Conservation (phyloP, 805 yeast species). For the Cyberlindnera mrakii region DNA sequence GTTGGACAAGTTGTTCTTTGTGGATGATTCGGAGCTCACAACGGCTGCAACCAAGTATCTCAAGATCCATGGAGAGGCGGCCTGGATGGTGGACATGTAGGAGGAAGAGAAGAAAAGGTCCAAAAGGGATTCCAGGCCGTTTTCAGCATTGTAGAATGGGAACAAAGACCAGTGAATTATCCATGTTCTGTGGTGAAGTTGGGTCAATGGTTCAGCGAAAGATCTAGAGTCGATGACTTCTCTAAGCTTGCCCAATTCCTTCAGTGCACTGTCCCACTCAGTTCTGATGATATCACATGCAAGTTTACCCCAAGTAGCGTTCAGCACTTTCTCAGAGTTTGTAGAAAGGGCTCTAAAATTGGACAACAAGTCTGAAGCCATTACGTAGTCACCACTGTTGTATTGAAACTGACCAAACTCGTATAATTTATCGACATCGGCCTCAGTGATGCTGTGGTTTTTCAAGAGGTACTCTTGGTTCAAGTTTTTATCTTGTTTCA, state of each 20-base stretch:
- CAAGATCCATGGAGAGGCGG: constrained; percentile 65
- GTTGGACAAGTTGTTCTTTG: constrained; percentile 23
- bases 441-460: constrained; percentile 41
- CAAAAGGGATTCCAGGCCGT: constrained; percentile 46
- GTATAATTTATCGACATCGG: constrained; percentile 43
- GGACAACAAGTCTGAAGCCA: constrained; percentile 52
- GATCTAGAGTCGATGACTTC: constrained; percentile 54
- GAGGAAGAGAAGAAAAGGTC: constrained; percentile 56
- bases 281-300: constrained; percentile 51
- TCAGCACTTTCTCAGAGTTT: constrained; percentile 41
- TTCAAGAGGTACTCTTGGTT: constrained; percentile 42
- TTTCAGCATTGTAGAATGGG: constrained; percentile 49
- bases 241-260: constrained; percentile 48
- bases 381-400: constrained; percentile 55
- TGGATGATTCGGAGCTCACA: constrained; percentile 29
- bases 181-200: constrained; percentile 61
- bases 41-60: constrained; percentile 64
- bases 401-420: constrained; percentile 58
- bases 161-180: constrained; percentile 64
- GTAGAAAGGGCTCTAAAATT: constrained; percentile 52
- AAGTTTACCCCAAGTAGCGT: constrained; percentile 66
- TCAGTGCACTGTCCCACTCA: constrained; percentile 47
- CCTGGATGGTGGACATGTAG: constrained; percentile 61
- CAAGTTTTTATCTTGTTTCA: constrained; percentile 50
- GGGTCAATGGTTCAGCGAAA: constrained; percentile 46